phyloP scores from a whole-genome alignment of 768 basidiomycete species.

The Pisolithus microcarpus region DNA sequence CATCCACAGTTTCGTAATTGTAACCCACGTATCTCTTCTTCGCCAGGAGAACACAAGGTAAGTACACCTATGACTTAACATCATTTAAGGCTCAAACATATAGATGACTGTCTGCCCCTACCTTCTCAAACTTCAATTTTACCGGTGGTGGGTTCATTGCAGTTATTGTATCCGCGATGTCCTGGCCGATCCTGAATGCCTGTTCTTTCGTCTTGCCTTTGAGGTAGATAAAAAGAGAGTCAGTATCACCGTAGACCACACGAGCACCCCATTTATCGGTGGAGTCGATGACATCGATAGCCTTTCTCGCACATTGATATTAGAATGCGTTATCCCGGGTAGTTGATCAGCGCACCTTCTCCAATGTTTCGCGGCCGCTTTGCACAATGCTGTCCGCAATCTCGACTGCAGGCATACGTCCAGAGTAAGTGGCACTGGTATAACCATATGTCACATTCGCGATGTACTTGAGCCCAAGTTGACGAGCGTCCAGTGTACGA shows the following conservation, averaged over 20 bases:
- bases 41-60: slow-evolving; percentile 90
- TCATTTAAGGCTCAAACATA: neutral
- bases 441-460: slow-evolving; percentile 96
- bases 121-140: slow-evolving; percentile 98
- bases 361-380: slow-evolving; percentile 89
- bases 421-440: slow-evolving; percentile 89
- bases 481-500: slow-evolving; percentile 80
- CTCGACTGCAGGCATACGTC: slow-evolving; percentile 97
- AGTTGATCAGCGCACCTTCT: slow-evolving; percentile 48
- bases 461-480: slow-evolving; percentile 90
- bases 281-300: slow-evolving; percentile 70
- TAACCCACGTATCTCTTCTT: slow-evolving; percentile 99
- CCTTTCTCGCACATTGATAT: slow-evolving; percentile 39
- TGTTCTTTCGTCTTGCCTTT: slow-evolving; percentile 87
- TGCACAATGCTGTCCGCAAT: slow-evolving; percentile 98
- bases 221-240: slow-evolving; percentile 90
- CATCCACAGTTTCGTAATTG: slow-evolving; percentile 84
- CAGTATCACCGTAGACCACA: slow-evolving; percentile 97
- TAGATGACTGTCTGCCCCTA: slow-evolving; percentile 15
- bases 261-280: slow-evolving; percentile 82
- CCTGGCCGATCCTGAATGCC: slow-evolving; percentile 87
- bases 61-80: slow-evolving; percentile 63
- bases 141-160: slow-evolving; percentile 81
- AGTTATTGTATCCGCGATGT: slow-evolving; percentile 87
- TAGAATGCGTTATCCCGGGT: neutral